These are phyloP conservation scores for Lachnellula occidentalis DNA, from an alignment of 2,329 filamentous ascomycete species.

Conservation along the genomic window DNA sequence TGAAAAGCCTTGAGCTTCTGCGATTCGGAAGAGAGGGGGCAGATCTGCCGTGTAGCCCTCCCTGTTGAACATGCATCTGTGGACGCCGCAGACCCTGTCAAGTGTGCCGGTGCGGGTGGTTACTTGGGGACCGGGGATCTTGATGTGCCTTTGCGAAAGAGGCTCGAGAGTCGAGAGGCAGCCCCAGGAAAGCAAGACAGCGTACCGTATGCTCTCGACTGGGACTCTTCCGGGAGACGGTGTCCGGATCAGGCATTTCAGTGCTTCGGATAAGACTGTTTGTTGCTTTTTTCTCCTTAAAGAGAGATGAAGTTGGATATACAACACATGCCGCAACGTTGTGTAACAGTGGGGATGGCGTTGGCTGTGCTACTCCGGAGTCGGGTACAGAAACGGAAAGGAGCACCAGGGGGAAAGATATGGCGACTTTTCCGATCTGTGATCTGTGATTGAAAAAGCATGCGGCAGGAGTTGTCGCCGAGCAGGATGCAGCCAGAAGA, in stretches of 20 bases:
- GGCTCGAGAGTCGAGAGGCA: no score
- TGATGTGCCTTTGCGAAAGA: no score
- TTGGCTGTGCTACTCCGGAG: neutral
- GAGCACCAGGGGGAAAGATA: neutral
- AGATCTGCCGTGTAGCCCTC: constrained; percentile 12
- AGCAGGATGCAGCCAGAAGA: neutral
- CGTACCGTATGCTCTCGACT: no score
- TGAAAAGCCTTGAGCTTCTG: neutral
- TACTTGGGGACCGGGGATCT: no score
- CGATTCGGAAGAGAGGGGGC: neutral
- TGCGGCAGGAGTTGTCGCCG: neutral
- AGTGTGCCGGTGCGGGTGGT: no score
- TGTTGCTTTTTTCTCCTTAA: no score
- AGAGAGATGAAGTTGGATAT: no score
- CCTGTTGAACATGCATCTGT: constrained; percentile 2
- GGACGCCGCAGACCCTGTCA: neutral
- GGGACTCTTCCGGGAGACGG: no score
- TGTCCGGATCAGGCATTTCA: no score
- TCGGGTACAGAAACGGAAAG: neutral
- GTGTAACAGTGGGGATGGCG: neutral
- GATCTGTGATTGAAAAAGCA: neutral
- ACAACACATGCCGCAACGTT: neutral
- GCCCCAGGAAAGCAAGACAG: no score
- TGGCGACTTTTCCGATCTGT: neutral
- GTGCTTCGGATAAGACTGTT: no score